phyloP scores from a whole-genome alignment of 2,329 filamentous ascomycete genomes.

The Fusarium sp. region DNA sequence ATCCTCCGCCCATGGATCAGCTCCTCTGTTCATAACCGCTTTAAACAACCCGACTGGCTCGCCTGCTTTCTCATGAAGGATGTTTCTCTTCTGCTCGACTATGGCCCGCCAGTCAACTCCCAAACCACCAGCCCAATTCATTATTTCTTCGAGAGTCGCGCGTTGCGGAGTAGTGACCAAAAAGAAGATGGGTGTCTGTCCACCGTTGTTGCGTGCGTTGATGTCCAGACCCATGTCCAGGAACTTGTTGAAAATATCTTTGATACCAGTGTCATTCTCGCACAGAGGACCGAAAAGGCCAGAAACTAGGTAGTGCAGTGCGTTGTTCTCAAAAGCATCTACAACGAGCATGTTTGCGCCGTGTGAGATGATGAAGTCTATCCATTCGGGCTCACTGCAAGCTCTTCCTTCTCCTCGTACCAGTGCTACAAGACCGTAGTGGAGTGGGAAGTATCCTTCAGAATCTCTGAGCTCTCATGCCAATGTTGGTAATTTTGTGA shows the following conservation, averaged over 20 bases:
- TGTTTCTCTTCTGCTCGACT: slow-evolving; percentile 16
- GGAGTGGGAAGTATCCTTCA: too few relatives aligned
- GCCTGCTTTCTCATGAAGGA: slow-evolving; percentile 22
- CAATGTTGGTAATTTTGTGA: slow-evolving; percentile 21
- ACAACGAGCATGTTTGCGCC: slow-evolving; percentile 18
- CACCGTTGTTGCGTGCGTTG: slow-evolving; percentile 29
- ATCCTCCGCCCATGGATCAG: slow-evolving; percentile 29
- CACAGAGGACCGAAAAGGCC: neutral
- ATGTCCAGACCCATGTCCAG: slow-evolving; percentile 20
- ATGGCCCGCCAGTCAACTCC: slow-evolving; percentile 29
- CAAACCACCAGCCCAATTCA: slow-evolving; percentile 17
- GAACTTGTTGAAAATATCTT: slow-evolving; percentile 9
- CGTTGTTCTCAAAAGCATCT: slow-evolving; percentile 22
- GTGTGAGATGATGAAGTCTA: slow-evolving; percentile 18
- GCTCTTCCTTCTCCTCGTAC: neutral
- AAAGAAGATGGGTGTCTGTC: slow-evolving; percentile 20
- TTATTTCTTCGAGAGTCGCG: neutral
- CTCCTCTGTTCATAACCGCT: slow-evolving; percentile 8
- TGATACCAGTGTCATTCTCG: neutral
- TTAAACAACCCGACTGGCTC: slow-evolving; percentile 1
- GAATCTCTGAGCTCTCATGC: slow-evolving; percentile 2
- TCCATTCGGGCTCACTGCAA: neutral
- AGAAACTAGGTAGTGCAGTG: slow-evolving; percentile 21
- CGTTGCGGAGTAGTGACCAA: neutral
- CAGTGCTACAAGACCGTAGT: too few relatives aligned